Evolutionary conservation across 495 filamentous ascomycete species (phyloP).

Genomic region (Neurospora sp.): DNA sequence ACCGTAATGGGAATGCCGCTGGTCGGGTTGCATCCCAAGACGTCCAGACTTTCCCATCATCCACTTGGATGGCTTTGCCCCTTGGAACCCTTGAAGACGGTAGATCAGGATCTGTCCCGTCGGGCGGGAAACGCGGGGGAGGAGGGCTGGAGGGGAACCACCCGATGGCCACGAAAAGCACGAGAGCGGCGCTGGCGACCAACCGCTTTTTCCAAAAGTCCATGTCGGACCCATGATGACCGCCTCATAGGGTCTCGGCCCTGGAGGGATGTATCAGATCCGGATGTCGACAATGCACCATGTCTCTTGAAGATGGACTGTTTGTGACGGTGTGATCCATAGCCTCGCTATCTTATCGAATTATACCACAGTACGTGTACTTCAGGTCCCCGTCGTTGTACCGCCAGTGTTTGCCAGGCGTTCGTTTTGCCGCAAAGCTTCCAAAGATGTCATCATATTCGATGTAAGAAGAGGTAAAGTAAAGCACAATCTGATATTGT

Average conservation of each 20-base stretch:
- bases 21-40: neutral
- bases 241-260: neutral
- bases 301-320: neutral
- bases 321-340: neutral
- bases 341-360: neutral
- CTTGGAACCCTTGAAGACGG: neutral
- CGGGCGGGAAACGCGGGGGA: neutral
- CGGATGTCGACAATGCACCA: neutral
- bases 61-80: neutral
- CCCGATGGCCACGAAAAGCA: neutral
- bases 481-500: neutral
- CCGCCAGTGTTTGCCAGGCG: neutral
- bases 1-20: neutral
- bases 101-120: neutral
- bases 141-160: neutral
- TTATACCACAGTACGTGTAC: neutral
- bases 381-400: neutral
- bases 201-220: neutral
- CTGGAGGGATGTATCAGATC: neutral
- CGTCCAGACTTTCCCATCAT: neutral
- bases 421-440: neutral
- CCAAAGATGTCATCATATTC: neutral
- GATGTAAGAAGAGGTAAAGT: neutral
- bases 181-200: neutral
- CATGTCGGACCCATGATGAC: neutral